These are phyloP conservation scores for Urochloa ruziziensis DNA, from an alignment of 176 grass and related monocot genomes.

Conservation along the genomic window DNA sequence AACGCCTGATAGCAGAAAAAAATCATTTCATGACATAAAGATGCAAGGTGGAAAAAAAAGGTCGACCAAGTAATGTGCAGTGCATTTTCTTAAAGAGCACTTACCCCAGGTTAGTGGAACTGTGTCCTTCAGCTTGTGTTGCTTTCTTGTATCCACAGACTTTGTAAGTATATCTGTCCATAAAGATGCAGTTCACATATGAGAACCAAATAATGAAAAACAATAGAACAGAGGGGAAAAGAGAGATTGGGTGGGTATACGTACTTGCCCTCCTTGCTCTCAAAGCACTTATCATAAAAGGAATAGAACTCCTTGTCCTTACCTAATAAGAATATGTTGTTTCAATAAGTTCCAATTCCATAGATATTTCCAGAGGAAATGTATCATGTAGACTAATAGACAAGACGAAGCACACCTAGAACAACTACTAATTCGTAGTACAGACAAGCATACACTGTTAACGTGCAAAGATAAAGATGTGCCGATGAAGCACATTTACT, in stretches of 20 bases:
- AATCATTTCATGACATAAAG: not conserved
- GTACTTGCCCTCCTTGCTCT: slow-evolving; percentile 92
- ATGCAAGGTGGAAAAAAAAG: not conserved
- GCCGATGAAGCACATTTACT: too few relatives aligned
- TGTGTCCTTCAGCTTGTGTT: slow-evolving; percentile 89
- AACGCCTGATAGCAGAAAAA: slow-evolving; percentile 56
- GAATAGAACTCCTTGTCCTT: slow-evolving; percentile 96
- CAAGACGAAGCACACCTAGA: not conserved
- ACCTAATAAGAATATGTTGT: slow-evolving; percentile 53
- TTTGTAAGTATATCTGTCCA: slow-evolving; percentile 85
- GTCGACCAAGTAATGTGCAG: not conserved
- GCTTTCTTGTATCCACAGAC: slow-evolving; percentile 95
- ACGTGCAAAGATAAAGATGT: too few relatives aligned
- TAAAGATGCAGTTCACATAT: slow-evolving; percentile 24
- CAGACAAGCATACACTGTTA: too few relatives aligned
- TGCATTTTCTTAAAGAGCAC: not conserved
- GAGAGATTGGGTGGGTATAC: slow-evolving; percentile 45
- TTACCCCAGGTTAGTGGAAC: slow-evolving; percentile 88
- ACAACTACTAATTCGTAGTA: slow-evolving; percentile 13
- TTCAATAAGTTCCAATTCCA: slow-evolving; percentile 23
- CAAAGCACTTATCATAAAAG: slow-evolving; percentile 92
- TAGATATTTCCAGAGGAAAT: not conserved
- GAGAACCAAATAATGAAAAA: not conserved
- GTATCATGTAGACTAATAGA: not conserved
- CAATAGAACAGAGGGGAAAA: slow-evolving; percentile 11